Evolutionary conservation across 2,329 filamentous ascomycete genomes (phyloP).

Genomic region (Colletotrichum salicis): DNA sequence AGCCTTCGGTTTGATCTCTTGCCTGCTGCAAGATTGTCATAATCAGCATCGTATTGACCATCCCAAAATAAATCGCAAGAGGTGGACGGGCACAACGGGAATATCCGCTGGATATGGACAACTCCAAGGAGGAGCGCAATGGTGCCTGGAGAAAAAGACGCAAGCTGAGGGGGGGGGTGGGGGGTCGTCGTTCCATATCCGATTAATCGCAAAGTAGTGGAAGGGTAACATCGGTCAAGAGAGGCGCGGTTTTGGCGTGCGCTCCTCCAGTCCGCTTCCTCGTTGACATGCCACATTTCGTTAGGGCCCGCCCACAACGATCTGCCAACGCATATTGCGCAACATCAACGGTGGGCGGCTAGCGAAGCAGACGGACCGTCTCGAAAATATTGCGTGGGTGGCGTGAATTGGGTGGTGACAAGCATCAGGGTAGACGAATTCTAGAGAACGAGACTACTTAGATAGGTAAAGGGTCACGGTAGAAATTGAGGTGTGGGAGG

Average conservation of each 20-base stretch:
- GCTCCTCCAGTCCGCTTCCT: background rate
- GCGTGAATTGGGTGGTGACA: conserved; percentile 25
- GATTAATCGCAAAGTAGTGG: background rate
- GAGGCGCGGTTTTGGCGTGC: background rate
- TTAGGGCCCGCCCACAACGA: background rate
- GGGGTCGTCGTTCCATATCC: background rate
- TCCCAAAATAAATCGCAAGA: background rate
- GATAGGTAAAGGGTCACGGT: background rate
- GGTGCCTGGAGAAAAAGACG: background rate
- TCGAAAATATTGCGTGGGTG: conserved; percentile 14
- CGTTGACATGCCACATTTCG: background rate
- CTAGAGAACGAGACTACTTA: background rate
- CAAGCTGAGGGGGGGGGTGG: background rate
- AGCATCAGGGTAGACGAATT: conserved; percentile 10
- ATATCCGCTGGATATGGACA: background rate
- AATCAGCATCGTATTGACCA: conserved; percentile 15
- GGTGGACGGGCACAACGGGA: background rate
- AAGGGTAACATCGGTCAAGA: background rate
- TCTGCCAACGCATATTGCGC: conserved; percentile 11
- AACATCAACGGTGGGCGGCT: background rate
- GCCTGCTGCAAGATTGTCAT: conserved; percentile 17
- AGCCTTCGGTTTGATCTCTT: conserved; percentile 15
- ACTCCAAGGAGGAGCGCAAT: background rate
- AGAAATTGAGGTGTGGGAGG: background rate
- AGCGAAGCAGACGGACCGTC: conserved; percentile 1